Evolutionary conservation across 2,329 filamentous ascomycete species (phyloP).

Genomic region (Sclerotinia spermophila): DNA sequence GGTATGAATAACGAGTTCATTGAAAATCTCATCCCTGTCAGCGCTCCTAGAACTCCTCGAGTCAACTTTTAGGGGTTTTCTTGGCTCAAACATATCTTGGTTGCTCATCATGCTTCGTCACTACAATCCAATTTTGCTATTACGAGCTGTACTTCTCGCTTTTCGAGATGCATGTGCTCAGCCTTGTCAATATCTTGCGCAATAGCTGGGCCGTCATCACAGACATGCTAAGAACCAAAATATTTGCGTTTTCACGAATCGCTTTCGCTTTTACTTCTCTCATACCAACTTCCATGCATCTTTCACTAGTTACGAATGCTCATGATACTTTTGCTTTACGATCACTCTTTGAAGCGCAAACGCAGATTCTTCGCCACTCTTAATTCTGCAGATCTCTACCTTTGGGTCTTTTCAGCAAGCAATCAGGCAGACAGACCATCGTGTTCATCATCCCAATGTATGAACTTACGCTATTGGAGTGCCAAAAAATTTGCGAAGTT

Average conservation of each 20-base stretch:
- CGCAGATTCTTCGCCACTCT: neutral
- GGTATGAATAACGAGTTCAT: constrained; percentile 11
- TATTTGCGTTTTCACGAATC: neutral
- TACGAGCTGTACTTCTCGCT: neutral
- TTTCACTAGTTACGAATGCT: neutral
- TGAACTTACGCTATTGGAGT: neutral
- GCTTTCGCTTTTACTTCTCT: neutral
- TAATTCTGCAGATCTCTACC: neutral
- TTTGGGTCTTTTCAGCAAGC: neutral
- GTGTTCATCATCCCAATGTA: neutral
- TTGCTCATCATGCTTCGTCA: neutral
- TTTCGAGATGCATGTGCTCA: neutral
- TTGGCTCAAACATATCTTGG: neutral
- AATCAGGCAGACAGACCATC: neutral
- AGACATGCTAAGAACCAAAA: neutral
- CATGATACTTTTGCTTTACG: neutral
- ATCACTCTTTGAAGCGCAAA: neutral
- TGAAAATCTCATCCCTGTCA: neutral
- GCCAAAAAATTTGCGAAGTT: neutral
- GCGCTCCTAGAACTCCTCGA: constrained; percentile 5
- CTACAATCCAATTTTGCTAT: neutral
- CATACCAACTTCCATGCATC: neutral
- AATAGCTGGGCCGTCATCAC: neutral
- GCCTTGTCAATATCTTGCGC: neutral
- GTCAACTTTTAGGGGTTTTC: neutral